Evolutionary conservation across 176 grass and related monocot species (phyloP), one percentile per base, ranked within the genome.

Genomic region (Rhynchospora breviuscula): DNA sequence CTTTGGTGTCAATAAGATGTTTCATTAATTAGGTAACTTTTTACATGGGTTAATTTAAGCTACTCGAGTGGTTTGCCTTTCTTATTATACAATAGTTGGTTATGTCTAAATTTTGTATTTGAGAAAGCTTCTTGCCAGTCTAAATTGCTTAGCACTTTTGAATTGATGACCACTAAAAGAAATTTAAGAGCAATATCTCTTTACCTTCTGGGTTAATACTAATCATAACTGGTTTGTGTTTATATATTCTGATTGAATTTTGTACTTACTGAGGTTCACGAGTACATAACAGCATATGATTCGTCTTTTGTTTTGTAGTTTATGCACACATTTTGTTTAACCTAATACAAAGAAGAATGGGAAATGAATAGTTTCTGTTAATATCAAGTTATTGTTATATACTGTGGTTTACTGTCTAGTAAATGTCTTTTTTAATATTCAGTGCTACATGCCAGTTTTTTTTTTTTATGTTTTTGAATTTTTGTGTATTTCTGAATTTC

Each of bases 391-490:
- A 21, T 5, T 33, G 31, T 11, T 8, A 31, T 49, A 2, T 77
- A 15, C 11, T 14, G 5, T 54, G 48, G 11, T 75, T 74, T 26
- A 29, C 21, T 75, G 12, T 40, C 29, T 40, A 67, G 33, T 66
- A 66, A 66, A 35, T 0, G 31, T 8, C 5, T 5, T 40, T 40
- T 67, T 1, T 2, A 40, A 67, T 67, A 67, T 67, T 75, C 76
- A 9, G 13, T 48, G 77, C 58, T 0, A 3, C 35, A 67, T 33
- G 31, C 35, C 61, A 52, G 15, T 15, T 21, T 14, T 79, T 46
- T 83, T 47, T 67, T 26, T 82, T 72, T 54, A 69, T 67, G 19
- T 80, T 63, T 61, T 85, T 40, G 80, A 52, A 59, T 87, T 40
- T 7, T 86, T 83, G 26, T 79, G 59, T 47, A 69, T 67, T 75